phyloP scores from a whole-genome alignment of 768 basidiomycete species.

The Podaxis sp. region DNA sequence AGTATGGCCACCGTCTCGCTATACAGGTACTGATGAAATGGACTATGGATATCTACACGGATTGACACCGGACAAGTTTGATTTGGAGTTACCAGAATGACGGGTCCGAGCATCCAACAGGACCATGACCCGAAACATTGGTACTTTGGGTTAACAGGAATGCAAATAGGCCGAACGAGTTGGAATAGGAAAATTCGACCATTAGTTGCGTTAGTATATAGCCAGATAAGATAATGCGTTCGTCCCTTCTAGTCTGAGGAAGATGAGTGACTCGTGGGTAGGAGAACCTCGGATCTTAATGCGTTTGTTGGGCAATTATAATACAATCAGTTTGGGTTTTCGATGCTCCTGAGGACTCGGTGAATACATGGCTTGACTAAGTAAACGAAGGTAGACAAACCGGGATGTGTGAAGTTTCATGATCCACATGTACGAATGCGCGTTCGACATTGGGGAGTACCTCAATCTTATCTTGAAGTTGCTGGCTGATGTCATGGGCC shows the following conservation, averaged over 20 bases:
- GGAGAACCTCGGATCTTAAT: too few relatives aligned
- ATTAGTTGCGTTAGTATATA: slow-evolving; percentile 6
- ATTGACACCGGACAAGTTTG: not conserved
- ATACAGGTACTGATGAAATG: not conserved
- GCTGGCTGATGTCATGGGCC: slow-evolving; percentile 82
- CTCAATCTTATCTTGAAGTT: slow-evolving; percentile 86
- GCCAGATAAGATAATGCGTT: not conserved
- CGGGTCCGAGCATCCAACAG: slow-evolving; percentile 2
- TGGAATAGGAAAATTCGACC: not conserved
- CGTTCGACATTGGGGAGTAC: slow-evolving; percentile 85
- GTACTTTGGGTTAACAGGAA: not conserved
- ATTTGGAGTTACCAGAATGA: slow-evolving; percentile 7
- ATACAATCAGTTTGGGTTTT: slow-evolving; percentile 28
- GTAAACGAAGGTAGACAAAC: slow-evolving; percentile 23
- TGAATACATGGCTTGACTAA: not conserved
- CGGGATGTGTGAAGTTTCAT: slow-evolving; percentile 79
- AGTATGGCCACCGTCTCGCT: not conserved
- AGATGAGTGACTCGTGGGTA: not conserved
- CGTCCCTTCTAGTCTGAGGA: not conserved
- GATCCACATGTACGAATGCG: slow-evolving; percentile 94
- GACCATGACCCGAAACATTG: slow-evolving; percentile 3
- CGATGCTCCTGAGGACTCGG: slow-evolving; percentile 41
- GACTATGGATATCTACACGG: not conserved
- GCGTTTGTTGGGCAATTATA: slow-evolving; percentile 9
- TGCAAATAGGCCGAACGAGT: slow-evolving; percentile 1